These are phyloP conservation scores for Mangifera indica DNA, from an alignment of 345 rosid genomes.

Conservation along the genomic window DNA sequence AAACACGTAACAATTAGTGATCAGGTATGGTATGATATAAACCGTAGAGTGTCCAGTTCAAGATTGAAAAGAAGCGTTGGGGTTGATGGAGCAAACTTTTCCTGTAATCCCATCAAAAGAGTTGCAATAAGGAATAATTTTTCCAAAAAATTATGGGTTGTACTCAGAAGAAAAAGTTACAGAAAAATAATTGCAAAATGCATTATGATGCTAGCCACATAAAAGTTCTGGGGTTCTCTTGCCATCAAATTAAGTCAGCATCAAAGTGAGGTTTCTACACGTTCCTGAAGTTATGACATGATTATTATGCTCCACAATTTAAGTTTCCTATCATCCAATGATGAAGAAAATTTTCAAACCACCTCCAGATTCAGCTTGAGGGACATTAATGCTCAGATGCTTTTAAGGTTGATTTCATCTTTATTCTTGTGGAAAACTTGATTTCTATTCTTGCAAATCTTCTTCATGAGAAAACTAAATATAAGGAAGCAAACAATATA, in stretches of 20 bases:
- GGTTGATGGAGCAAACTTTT: constrained; percentile 69
- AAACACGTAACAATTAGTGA: constrained; percentile 13
- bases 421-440: no score
- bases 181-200: neutral
- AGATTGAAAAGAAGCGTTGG: constrained; percentile 88
- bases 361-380: neutral
- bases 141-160: neutral
- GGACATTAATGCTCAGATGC: neutral
- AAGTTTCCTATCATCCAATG: neutral
- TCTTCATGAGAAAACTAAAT: no score
- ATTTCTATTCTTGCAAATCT: neutral
- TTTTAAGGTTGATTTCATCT: neutral
- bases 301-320: neutral
- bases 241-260: constrained; percentile 3
- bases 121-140: neutral
- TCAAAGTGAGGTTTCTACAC: neutral
- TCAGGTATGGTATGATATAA: constrained; percentile 22
- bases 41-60: constrained; percentile 95
- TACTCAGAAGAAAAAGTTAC: neutral
- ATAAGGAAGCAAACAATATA: neutral
- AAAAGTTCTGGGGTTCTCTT: neutral
- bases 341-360: neutral
- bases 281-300: neutral
- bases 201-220: neutral
- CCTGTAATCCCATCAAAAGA: constrained; percentile 49